Conservation (phyloP, 805 yeast species). For the Myxozyma sirexii region DNA sequence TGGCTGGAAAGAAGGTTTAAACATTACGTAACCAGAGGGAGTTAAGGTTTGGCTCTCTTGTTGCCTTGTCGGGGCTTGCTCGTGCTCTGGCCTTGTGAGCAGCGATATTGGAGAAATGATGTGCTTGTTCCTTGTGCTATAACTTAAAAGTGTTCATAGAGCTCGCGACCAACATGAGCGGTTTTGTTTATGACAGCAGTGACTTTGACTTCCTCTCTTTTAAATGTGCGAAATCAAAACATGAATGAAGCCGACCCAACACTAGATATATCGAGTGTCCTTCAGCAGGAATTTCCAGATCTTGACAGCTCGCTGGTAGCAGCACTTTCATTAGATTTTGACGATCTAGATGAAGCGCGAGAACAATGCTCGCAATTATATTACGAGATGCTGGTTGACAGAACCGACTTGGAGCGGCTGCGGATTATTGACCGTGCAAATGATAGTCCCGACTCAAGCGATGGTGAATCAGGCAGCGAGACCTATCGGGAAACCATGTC, state of each 20-base stretch:
- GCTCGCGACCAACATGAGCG: too few relatives aligned
- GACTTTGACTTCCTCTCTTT: not conserved
- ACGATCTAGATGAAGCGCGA: conserved; percentile 10
- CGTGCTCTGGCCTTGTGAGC: too few relatives aligned
- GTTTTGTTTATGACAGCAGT: too few relatives aligned
- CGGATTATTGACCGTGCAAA: not conserved
- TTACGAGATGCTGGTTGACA: conserved; percentile 15
- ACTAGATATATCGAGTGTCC: not conserved
- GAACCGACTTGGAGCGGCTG: conserved; percentile 6
- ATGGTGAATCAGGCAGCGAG: too few relatives aligned
- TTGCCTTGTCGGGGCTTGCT: too few relatives aligned
- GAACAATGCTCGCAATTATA: conserved; percentile 6
- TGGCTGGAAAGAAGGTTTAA: not conserved
- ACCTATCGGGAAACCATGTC: not conserved
- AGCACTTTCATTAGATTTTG: conserved; percentile 16
- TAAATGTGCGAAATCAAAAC: not conserved
- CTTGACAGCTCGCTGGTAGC: conserved; percentile 27
- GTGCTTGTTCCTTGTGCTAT: too few relatives aligned
- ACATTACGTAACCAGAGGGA: not conserved
- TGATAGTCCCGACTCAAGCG: not conserved
- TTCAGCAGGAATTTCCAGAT: conserved; percentile 22
- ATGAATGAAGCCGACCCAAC: not conserved
- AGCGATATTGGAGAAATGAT: too few relatives aligned
- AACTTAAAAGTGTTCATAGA: too few relatives aligned
- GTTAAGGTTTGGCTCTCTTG: too few relatives aligned